Base-by-base conservation (phyloP, 139 green algal species). In the Chlamydomonas sphaeroides region DNA sequence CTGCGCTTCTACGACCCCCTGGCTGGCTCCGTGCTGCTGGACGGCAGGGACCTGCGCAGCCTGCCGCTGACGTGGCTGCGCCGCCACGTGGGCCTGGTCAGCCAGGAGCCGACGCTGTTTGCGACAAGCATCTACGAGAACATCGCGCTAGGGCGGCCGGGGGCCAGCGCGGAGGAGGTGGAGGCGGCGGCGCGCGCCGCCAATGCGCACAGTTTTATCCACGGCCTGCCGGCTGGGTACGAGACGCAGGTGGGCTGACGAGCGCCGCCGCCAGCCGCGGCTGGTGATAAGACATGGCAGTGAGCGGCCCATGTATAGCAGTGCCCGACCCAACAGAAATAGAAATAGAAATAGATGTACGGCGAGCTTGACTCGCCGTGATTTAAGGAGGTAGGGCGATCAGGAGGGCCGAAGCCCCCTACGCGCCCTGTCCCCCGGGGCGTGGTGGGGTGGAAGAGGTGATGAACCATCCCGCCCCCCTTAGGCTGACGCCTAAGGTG, bases 91-190 rank as follows among this genome's bases (percentile, higher is more conserved):
- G 73, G 88, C 28, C 85, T 97, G 48, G 95, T 99, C 25, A 92
- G 73, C 57, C 96, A 99, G 90, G 96, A 98, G 92, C 95, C 95
- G 6, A 93, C 90, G 10, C 94, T 99, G 49, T 99, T 99, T 78
- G 90, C 92, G 30, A 93, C 89, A 32, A 92, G 86, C 88, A 96
- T 98, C 65, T 88, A 72, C 53, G 88, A 98, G 48, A 99, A 98
- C 92, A 98, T 99, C 79, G 85, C 78, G 0, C 93, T 92, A 63
- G 95, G 91, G 72, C 26, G 65, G n/a, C 32, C 32, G 14, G 84
- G 78, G 5, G 86, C 89, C 1, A 91, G 69, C 18, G 62, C 89
- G 48, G 80, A 90, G 68, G 89, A 97, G 72, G 87, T 97, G 42
- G 75, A 95, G 53, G 90, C 88, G 1, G 95, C 93, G 1, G 94